Conservation (phyloP, 176 grass and related monocot species). For the Hordeum marinum region DNA sequence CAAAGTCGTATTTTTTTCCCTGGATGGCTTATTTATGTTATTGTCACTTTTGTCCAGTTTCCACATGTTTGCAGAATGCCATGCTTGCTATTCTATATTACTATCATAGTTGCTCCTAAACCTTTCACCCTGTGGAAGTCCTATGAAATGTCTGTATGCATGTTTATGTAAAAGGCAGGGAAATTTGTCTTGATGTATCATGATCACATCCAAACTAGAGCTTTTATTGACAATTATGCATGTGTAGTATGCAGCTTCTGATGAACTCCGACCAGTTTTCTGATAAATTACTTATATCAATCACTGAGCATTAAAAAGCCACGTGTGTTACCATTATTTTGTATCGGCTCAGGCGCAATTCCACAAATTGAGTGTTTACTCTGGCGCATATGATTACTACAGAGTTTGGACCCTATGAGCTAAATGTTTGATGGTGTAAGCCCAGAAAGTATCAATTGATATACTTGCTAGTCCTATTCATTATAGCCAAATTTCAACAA, state of each 20-base stretch:
- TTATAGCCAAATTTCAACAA: constrained; percentile 12
- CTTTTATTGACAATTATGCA: not conserved
- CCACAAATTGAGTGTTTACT: not conserved
- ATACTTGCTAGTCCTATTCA: not conserved
- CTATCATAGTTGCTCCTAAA: constrained; percentile 13
- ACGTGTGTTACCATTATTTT: not conserved
- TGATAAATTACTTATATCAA: not conserved
- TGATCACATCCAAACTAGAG: constrained; percentile 4
- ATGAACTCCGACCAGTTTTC: not conserved
- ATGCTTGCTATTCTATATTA: not conserved
- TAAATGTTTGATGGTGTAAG: not conserved
- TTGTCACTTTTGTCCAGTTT: not conserved
- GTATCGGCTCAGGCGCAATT: not conserved
- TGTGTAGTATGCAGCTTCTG: not conserved
- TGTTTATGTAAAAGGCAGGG: not conserved
- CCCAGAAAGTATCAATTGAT: not conserved
- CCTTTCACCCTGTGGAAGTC: not conserved
- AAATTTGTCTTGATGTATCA: not conserved
- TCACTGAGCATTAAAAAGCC: not conserved
- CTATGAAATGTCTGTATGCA: not conserved
- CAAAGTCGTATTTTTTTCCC: not conserved
- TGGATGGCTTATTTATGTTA: constrained; percentile 13
- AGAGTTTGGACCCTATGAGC: not conserved
- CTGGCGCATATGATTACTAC: not conserved
- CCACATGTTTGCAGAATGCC: not conserved